phyloP scores from a whole-genome alignment of 345 rosid species.

The Clarkia xantiana region DNA sequence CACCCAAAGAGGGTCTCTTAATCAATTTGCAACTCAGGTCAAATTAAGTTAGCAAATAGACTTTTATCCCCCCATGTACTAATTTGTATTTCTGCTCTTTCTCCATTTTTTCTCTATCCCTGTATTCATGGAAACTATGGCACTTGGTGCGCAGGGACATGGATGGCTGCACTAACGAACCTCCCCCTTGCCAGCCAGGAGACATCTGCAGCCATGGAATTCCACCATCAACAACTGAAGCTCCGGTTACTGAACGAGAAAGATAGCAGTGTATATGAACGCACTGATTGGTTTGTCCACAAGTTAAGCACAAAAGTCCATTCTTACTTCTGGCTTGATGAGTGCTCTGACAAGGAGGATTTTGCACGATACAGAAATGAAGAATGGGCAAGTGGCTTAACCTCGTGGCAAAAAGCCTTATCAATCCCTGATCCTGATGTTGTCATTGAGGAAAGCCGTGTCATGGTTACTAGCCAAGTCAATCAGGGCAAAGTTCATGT shows the following conservation, averaged over 20 bases:
- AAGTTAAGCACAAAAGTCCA: slow-evolving; percentile 86
- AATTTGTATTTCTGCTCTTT: too few species aligned
- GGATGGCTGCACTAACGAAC: slow-evolving; percentile 43
- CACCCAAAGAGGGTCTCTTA: too few species aligned
- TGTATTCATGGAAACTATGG: background rate
- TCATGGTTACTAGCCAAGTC: slow-evolving; percentile 41
- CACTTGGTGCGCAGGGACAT: slow-evolving; percentile 29
- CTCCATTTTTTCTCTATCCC: slow-evolving; percentile 5
- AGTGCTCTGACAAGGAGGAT: slow-evolving; percentile 60
- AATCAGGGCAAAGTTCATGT: slow-evolving; percentile 38
- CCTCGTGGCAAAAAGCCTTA: slow-evolving; percentile 66
- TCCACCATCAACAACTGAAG: slow-evolving; percentile 74
- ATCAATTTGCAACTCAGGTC: too few species aligned
- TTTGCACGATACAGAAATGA: slow-evolving; percentile 75
- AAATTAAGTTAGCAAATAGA: too few species aligned
- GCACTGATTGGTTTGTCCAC: slow-evolving; percentile 89
- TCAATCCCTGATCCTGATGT: slow-evolving; percentile 62
- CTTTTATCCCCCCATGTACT: too few species aligned
- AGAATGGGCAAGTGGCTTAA: slow-evolving; percentile 82
- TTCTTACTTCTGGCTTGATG: slow-evolving; percentile 95
- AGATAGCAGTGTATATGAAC: slow-evolving; percentile 47
- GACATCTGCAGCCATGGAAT: slow-evolving; percentile 79
- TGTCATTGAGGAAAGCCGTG: slow-evolving; percentile 34
- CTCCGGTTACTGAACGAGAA: slow-evolving; percentile 66
- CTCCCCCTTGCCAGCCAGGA: slow-evolving; percentile 82